phyloP scores from a whole-genome alignment of 2,329 filamentous ascomycete genomes.

The Ophiostoma himal-ulmi region DNA sequence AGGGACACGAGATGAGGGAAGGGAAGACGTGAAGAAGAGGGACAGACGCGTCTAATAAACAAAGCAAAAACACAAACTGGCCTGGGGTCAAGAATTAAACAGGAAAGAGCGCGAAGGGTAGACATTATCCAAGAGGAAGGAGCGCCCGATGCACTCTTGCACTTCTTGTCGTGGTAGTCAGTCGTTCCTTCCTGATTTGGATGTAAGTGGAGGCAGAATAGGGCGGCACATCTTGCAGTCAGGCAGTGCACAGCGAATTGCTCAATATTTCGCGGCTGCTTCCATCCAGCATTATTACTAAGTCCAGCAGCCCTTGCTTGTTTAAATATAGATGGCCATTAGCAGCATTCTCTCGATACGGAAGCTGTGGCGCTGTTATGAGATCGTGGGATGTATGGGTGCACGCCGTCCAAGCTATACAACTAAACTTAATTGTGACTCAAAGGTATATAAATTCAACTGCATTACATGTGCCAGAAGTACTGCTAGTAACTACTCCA shows the following conservation, averaged over 20 bases:
- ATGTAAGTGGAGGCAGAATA: constrained; percentile 11
- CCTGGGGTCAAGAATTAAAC: not conserved
- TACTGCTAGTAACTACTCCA: too few relatives aligned
- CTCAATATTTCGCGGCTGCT: not conserved
- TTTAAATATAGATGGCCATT: not conserved
- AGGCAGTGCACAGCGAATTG: not conserved
- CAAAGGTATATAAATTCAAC: too few relatives aligned
- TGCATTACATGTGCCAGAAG: too few relatives aligned
- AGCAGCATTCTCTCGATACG: not conserved
- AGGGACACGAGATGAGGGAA: not conserved
- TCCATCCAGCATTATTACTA: not conserved
- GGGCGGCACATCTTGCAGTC: not conserved
- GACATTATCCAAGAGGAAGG: not conserved
- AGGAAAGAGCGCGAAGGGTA: not conserved
- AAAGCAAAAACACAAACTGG: not conserved
- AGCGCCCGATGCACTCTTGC: not conserved
- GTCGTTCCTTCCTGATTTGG: constrained; percentile 14
- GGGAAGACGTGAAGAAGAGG: not conserved
- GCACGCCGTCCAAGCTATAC: not conserved
- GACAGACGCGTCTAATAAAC: not conserved
- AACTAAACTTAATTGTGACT: too few relatives aligned
- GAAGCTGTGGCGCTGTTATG: not conserved
- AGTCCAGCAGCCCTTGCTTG: not conserved
- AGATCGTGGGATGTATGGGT: not conserved
- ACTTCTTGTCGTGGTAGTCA: not conserved